Evolutionary conservation across 106 monocot genomes (phyloP).

Genomic region (Dendrobium nobile): DNA sequence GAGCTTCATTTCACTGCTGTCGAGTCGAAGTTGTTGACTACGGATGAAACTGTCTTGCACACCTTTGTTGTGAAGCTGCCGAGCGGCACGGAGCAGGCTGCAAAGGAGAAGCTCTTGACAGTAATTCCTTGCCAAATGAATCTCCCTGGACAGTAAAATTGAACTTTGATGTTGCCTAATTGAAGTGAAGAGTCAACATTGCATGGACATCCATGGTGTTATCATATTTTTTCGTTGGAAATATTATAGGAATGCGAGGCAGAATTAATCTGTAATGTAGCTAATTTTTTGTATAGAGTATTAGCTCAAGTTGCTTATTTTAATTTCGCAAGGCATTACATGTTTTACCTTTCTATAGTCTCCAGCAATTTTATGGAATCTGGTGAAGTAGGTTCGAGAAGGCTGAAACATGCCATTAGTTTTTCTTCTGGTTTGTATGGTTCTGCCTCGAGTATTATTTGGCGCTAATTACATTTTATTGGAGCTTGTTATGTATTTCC

Average conservation of each 20-base stretch:
- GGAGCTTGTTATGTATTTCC: too few species aligned
- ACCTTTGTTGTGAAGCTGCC: conserved; percentile 68
- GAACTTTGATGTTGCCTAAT: not conserved
- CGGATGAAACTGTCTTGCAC: conserved; percentile 44
- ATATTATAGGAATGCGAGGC: not conserved
- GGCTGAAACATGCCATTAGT: not conserved
- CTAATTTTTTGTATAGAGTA: not conserved
- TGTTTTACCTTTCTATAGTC: not conserved
- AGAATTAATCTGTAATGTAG: not conserved
- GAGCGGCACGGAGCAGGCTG: conserved; percentile 38
- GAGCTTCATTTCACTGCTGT: conserved; percentile 50
- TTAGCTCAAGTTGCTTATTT: not conserved
- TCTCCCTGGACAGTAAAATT: conserved; percentile 4
- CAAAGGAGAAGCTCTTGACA: conserved; percentile 55
- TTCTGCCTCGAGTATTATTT: too few species aligned
- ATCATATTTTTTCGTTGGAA: not conserved
- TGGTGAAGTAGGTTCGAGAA: not conserved
- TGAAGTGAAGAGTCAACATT: not conserved
- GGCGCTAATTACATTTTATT: too few species aligned
- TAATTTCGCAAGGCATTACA: not conserved
- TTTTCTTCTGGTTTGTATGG: too few species aligned
- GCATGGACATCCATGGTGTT: not conserved
- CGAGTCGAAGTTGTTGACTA: conserved; percentile 43
- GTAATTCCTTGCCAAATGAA: conserved; percentile 47
- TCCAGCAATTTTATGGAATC: not conserved